Percentiles rank a stretch among this genome's conserved stretches.
Conservation (phyloP, 2,329 filamentous ascomycete genomes). For the Parasarocladium wereldwijsianum region DNA sequence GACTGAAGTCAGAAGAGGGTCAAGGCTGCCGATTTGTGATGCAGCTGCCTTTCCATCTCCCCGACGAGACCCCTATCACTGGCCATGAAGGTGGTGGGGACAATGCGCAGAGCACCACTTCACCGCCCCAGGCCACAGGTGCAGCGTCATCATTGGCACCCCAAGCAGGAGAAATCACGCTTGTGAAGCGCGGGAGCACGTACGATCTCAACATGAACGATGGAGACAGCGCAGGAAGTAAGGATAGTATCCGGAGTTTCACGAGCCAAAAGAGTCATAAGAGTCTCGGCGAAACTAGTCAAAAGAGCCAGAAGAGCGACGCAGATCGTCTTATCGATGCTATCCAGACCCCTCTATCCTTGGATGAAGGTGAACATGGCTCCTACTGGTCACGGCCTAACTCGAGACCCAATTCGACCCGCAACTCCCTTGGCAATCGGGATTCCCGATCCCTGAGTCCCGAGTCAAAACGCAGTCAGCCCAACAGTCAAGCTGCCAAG, state of each 20-base stretch:
- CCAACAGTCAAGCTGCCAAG: conserved; percentile 4
- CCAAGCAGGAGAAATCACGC: conserved; percentile 40
- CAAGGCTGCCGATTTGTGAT: conserved; percentile 75
- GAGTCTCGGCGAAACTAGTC: no score
- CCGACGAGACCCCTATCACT: conserved; percentile 19
- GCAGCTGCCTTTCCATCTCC: conserved; percentile 59
- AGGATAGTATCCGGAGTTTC: conserved; percentile 18
- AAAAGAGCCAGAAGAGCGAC: conserved; percentile 41
- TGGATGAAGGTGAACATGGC: conserved; percentile 22
- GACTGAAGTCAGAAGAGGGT: conserved; percentile 69
- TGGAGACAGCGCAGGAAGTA: conserved; percentile 9
- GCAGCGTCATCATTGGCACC: conserved; percentile 12
- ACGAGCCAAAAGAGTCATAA: conserved; percentile 19
- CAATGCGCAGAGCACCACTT: conserved; percentile 4
- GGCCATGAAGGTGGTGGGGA: conserved; percentile 5
- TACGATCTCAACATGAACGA: conserved; percentile 4
- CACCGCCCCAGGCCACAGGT: conserved; percentile 7
- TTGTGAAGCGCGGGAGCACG: conserved; percentile 35
- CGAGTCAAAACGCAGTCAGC: conserved; percentile 2
- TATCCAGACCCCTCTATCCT: conserved; percentile 43
- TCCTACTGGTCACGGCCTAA: conserved; percentile 9
- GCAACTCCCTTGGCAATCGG: conserved; percentile 3
- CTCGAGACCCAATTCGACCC: conserved; percentile 8
- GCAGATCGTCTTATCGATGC: conserved; percentile 59
- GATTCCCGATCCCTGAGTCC: conserved; percentile 8